Conservation (phyloP, 2,329 filamentous ascomycete species). For the Xylaria sp. region DNA sequence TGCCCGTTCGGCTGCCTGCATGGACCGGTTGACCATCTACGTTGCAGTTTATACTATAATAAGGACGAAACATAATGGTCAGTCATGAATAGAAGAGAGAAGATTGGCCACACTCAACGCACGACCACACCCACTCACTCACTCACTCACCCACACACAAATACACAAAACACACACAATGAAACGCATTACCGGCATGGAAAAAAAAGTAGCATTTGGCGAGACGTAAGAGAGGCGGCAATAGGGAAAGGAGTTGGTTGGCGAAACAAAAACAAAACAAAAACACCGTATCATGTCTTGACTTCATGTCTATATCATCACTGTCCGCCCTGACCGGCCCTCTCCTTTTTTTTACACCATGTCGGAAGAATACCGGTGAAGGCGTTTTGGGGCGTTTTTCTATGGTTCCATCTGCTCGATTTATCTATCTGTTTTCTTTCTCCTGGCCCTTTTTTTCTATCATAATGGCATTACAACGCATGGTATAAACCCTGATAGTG, state of each 20-base stretch:
- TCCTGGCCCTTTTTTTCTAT: not conserved
- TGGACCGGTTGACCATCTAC: constrained; percentile 8
- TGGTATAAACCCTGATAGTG: not conserved
- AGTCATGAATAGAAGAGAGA: constrained; percentile 12
- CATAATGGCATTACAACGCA: constrained; percentile 5
- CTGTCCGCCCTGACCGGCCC: constrained; percentile 5
- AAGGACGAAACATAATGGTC: constrained; percentile 11
- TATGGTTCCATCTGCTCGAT: not conserved
- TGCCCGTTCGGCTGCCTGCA: constrained; percentile 8
- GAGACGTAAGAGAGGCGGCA: constrained; percentile 14
- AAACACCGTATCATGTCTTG: constrained; percentile 12
- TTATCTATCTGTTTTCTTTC: not conserved
- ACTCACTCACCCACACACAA: too few relatives aligned
- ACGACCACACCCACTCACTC: too few relatives aligned
- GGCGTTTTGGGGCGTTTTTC: constrained; percentile 12
- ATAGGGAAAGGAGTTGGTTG: constrained; percentile 24
- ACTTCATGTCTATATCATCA: constrained; percentile 23
- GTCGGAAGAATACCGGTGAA: constrained; percentile 3
- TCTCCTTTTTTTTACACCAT: constrained; percentile 11
- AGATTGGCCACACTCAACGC: constrained; percentile 8
- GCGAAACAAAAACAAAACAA: constrained; percentile 23
- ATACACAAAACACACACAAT: not conserved
- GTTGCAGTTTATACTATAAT: constrained; percentile 1
- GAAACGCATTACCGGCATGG: constrained; percentile 21
- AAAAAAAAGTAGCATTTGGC: constrained; percentile 19